Evolutionary conservation across 2,329 filamentous ascomycete species (phyloP).

Genomic region (Fusarium keratoplasticum): DNA sequence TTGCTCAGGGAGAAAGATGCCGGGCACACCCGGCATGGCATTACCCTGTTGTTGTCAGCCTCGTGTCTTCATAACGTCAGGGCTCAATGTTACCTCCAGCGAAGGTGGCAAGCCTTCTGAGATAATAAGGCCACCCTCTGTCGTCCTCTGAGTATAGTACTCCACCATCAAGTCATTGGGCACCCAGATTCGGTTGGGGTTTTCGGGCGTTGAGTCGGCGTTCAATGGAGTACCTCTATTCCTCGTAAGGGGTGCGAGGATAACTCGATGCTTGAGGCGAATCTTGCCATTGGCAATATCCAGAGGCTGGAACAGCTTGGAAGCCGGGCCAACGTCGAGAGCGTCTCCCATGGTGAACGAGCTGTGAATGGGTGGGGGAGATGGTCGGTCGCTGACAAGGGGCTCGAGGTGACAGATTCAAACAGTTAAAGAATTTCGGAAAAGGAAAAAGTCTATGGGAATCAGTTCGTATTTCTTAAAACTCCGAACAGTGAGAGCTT

Average conservation of each 20-base stretch:
- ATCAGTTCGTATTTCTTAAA: background rate
- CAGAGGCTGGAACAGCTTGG: slow-evolving; percentile 49
- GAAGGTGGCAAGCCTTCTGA: slow-evolving; percentile 62
- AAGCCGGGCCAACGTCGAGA: slow-evolving; percentile 13
- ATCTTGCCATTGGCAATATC: slow-evolving; percentile 56
- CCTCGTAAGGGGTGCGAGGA: slow-evolving; percentile 64
- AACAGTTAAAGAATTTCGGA: background rate
- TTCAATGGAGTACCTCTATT: slow-evolving; percentile 61
- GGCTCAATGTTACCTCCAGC: slow-evolving; percentile 40
- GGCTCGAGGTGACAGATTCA: background rate
- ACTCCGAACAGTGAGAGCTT: background rate
- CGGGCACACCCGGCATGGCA: slow-evolving; percentile 62
- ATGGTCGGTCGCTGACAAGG: background rate
- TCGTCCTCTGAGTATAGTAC: slow-evolving; percentile 59
- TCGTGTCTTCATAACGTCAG: rapidly evolving
- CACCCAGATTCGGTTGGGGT: slow-evolving; percentile 54
- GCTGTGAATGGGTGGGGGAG: background rate
- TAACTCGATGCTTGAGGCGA: slow-evolving; percentile 62
- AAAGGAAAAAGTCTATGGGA: background rate
- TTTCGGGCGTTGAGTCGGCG: slow-evolving; percentile 56
- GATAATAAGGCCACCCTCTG: slow-evolving; percentile 56
- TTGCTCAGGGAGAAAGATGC: slow-evolving; percentile 67
- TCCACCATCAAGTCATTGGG: slow-evolving; percentile 54
- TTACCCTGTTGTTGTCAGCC: slow-evolving; percentile 38
- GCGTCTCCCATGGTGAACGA: slow-evolving; percentile 26